A percentile compares a stretch with the other conserved stretches of the same genome.
phyloP scores from a whole-genome alignment of 2,329 filamentous ascomycete genomes.

The Aspergillus pseudoglaucus region DNA sequence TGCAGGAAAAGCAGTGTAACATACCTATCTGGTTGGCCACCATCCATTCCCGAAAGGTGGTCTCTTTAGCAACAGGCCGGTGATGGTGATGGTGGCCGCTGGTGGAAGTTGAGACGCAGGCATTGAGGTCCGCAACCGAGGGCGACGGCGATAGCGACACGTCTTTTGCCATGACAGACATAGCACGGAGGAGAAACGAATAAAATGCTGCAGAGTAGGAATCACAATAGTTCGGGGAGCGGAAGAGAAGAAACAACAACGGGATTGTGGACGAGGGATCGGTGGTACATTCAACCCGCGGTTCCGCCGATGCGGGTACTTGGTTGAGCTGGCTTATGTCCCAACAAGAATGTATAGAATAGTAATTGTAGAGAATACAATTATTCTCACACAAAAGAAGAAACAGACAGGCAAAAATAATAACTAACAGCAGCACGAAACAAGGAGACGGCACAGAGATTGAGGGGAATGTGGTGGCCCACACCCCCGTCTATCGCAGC shows the following conservation, averaged over 20 bases:
- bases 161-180: conserved; percentile 29
- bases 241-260: neutral
- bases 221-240: too few relatives aligned
- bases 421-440: neutral
- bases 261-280: neutral
- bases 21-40: conserved; percentile 75
- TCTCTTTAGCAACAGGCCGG: conserved; percentile 27
- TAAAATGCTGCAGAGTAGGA: too few relatives aligned
- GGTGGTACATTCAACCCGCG: neutral
- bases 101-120: conserved; percentile 31
- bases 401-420: neutral
- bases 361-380: neutral
- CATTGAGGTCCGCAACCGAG: conserved; percentile 34
- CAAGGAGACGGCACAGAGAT: neutral
- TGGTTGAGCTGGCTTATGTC: neutral
- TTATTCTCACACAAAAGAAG: neutral
- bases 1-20: conserved; percentile 15
- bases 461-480: neutral
- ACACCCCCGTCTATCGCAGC: neutral
- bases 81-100: conserved; percentile 15
- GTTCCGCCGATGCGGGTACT: conserved; percentile 1
- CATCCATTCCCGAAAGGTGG: conserved; percentile 53
- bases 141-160: conserved; percentile 19
- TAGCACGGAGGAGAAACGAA: too few relatives aligned
- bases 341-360: neutral